Conservation (phyloP, 345 rosid genomes). For the Linum lewisii region DNA sequence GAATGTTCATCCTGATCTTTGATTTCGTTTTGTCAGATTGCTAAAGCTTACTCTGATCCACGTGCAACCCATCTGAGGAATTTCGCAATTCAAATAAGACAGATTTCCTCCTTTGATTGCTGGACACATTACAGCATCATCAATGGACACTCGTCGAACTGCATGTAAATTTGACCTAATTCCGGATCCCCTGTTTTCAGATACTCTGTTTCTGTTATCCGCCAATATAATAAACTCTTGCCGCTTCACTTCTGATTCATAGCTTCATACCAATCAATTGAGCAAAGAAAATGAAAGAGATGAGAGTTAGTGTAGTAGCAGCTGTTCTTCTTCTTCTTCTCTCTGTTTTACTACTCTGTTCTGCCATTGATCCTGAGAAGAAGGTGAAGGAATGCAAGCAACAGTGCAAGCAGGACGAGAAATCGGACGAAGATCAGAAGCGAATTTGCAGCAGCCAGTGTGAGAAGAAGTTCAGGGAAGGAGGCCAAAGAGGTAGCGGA, state of each 20-base stretch:
- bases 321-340: background rate
- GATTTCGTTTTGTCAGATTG: too few relatives aligned
- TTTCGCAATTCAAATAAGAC: too few relatives aligned
- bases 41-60: too few relatives aligned
- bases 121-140: background rate
- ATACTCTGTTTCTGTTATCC: background rate
- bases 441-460: constrained; percentile 2
- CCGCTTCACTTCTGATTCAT: background rate
- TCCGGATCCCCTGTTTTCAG: background rate
- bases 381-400: too few relatives aligned
- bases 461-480: background rate
- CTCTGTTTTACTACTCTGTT: background rate
- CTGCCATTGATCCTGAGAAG: background rate
- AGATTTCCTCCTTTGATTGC: background rate
- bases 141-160: background rate
- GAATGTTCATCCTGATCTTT: too few relatives aligned
- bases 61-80: too few relatives aligned
- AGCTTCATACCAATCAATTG: background rate
- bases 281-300: background rate
- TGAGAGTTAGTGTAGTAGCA: background rate
- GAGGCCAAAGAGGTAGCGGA: background rate
- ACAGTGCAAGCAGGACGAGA: background rate
- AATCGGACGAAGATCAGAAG: constrained; percentile 16
- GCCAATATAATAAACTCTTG: background rate
- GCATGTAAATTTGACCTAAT: background rate